phyloP scores from a whole-genome alignment of 108 stramenopile genomes.

The Cyclotella atomus region DNA sequence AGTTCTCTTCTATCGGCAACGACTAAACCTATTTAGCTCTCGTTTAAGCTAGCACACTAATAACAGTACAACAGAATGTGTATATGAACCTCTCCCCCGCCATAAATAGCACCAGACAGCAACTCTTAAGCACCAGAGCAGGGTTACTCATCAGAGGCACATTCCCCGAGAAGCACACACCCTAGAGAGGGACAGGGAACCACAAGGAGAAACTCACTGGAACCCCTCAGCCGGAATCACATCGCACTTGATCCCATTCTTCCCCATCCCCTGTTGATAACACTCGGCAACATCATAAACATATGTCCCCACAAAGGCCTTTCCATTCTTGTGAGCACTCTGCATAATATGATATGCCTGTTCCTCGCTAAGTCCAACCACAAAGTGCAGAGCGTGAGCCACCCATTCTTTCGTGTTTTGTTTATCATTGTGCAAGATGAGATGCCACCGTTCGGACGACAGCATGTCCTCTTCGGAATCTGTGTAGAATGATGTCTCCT shows the following conservation, averaged over 20 bases:
- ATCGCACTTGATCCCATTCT: slow-evolving; percentile 77
- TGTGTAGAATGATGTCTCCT: neutral
- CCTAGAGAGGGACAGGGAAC: no score
- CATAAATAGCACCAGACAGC: neutral
- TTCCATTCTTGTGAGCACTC: slow-evolving; percentile 82
- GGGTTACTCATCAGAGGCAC: no score
- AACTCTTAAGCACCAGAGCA: neutral
- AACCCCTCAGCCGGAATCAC: slow-evolving; percentile 51
- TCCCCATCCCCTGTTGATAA: slow-evolving; percentile 67
- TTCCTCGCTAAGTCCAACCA: slow-evolving; percentile 73
- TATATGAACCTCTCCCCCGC: neutral
- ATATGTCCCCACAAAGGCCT: slow-evolving; percentile 80
- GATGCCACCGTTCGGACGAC: slow-evolving; percentile 57
- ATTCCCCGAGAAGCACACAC: no score
- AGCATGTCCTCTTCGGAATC: neutral
- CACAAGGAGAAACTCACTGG: no score
- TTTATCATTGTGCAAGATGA: slow-evolving; percentile 86
- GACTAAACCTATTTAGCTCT: slow-evolving; percentile 12
- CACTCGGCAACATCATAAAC: slow-evolving; percentile 77
- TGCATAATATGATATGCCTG: slow-evolving; percentile 84
- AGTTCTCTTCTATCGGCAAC: no score
- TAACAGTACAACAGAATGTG: slow-evolving; percentile 7
- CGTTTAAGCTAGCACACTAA: slow-evolving; percentile 14
- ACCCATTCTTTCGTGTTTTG: slow-evolving; percentile 85
- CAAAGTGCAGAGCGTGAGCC: slow-evolving; percentile 77